Evolutionary conservation across 2,329 filamentous ascomycete species (phyloP).

Genomic region (Pyrenochaeta sp.): DNA sequence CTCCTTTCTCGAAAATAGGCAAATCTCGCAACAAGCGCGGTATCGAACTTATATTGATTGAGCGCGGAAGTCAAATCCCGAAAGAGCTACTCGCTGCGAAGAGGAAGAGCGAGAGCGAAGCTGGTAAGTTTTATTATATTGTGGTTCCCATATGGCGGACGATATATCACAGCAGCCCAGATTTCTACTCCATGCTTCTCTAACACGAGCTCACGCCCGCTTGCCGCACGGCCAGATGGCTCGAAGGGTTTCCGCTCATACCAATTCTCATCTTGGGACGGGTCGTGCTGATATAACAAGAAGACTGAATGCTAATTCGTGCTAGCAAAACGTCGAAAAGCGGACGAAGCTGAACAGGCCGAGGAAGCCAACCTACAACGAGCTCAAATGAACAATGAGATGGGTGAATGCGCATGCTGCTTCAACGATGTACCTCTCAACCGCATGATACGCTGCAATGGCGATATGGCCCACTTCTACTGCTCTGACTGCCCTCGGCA

Average conservation of each 20-base stretch:
- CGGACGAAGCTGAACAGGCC: constrained; percentile 25
- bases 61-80: constrained; percentile 35
- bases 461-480: constrained; percentile 69
- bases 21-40: constrained; percentile 32
- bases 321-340: constrained; percentile 37
- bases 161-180: no score
- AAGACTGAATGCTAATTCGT: constrained; percentile 6
- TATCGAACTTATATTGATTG: constrained; percentile 27
- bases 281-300: neutral
- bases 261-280: neutral
- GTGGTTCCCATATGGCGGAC: neutral
- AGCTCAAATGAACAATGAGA: constrained; percentile 51
- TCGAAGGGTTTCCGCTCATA: no score
- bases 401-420: constrained; percentile 76
- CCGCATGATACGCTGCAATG: constrained; percentile 73
- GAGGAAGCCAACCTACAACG: constrained; percentile 49
- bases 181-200: no score
- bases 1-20: constrained; percentile 27
- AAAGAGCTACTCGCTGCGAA: constrained; percentile 44
- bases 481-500: constrained; percentile 72
- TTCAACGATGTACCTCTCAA: constrained; percentile 72
- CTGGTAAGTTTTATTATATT: constrained; percentile 17
- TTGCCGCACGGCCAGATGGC: no score
- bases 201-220: no score
- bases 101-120: constrained; percentile 32